Conservation (phyloP, 2,329 filamentous ascomycete genomes). For the Penicillium sp. region DNA sequence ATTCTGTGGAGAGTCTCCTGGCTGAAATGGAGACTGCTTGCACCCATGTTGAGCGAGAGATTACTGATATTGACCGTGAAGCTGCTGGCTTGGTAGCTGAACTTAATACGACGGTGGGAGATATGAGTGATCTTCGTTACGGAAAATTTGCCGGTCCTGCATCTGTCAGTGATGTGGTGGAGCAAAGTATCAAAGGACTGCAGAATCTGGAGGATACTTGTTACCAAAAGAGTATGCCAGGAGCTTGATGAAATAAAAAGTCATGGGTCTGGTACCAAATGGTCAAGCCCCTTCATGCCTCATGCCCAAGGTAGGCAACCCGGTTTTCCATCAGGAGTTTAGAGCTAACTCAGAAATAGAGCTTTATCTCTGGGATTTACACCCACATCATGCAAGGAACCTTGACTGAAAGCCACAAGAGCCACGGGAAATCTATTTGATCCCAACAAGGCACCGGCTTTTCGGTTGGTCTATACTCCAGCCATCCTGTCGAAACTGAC, state of each 20-base stretch:
- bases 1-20: constrained; percentile 65
- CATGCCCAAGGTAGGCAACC: not conserved
- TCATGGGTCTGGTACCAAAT: not conserved
- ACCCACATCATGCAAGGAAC: not conserved
- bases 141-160: constrained; percentile 61
- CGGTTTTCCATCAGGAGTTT: not conserved
- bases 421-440: not conserved
- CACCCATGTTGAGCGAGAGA: constrained; percentile 65
- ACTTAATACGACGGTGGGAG: constrained; percentile 66
- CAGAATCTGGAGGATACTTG: constrained; percentile 64
- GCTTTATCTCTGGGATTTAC: not conserved
- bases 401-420: not conserved
- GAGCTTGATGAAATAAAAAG: not conserved
- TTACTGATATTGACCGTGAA: constrained; percentile 65
- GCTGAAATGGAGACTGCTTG: constrained; percentile 68
- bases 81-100: constrained; percentile 60
- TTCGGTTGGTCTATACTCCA: not conserved
- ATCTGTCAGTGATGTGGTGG: constrained; percentile 60
- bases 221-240: constrained; percentile 33
- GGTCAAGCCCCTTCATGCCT: not conserved
- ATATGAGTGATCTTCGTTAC: constrained; percentile 78
- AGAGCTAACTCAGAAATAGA: not conserved
- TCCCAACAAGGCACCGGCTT: not conserved
- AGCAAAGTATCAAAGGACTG: constrained; percentile 68
- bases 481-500: not conserved